These are phyloP conservation scores for Mrakia hoshinonis DNA, from an alignment of 768 basidiomycete species.

Conservation along the genomic window DNA sequence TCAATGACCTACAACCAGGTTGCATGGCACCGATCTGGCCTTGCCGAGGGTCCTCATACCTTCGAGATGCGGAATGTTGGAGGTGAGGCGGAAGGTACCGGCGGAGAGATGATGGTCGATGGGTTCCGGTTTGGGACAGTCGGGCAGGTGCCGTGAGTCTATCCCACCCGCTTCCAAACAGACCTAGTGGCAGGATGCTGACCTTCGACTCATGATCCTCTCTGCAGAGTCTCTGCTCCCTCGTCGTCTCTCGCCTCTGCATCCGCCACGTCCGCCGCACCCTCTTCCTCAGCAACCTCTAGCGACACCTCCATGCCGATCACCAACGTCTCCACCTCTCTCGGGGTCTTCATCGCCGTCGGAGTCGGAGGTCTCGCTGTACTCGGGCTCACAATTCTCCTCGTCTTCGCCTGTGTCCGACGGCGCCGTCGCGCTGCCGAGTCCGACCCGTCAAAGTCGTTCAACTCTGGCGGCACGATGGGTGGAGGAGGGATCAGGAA, in stretches of 20 bases:
- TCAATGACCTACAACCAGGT: background rate
- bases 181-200: background rate
- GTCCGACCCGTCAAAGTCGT: background rate
- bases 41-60: background rate
- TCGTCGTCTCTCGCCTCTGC: background rate
- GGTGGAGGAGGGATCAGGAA: background rate
- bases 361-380: conserved; percentile 7
- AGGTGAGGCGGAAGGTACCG: background rate
- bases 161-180: background rate
- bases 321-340: background rate
- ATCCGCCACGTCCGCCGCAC: background rate
- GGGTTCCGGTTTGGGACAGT: conserved; percentile 1
- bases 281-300: background rate
- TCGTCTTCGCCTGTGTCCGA: background rate
- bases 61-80: conserved; percentile 14
- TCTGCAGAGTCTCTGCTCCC: background rate
- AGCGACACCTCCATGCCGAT: background rate
- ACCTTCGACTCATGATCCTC: background rate
- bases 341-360: conserved; percentile 15
- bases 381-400: conserved; percentile 6
- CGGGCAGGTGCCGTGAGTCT: conserved; percentile 9
- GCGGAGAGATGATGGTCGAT: conserved; percentile 19
- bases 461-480: background rate
- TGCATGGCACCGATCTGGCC: conserved; percentile 11
- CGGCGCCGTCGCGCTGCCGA: background rate